Percentiles rank a stretch among this genome's conserved stretches.
Conservation (phyloP, 441 rosid species). For the Pelargonium australe region DNA sequence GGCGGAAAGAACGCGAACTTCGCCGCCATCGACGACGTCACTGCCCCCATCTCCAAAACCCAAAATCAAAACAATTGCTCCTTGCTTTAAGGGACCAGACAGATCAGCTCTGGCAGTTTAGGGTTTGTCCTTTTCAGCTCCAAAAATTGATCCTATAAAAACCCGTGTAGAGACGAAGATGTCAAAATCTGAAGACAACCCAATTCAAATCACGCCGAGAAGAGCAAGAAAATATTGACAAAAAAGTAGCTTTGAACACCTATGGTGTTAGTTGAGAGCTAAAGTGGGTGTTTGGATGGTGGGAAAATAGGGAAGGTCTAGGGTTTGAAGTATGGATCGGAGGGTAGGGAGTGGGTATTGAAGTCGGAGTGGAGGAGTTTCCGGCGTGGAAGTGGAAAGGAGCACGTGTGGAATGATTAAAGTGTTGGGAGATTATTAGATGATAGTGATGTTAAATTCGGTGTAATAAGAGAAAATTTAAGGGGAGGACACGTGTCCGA, state of each 20-base stretch:
- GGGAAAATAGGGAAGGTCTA: not conserved
- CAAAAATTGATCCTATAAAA: no score
- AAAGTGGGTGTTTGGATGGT: not conserved
- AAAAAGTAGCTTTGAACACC: not conserved
- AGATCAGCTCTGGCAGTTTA: not conserved
- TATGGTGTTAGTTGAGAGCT: not conserved
- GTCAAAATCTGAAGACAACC: not conserved
- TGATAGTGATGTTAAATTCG: not conserved
- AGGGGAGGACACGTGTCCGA: not conserved
- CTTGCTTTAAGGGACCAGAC: not conserved
- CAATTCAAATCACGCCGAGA: not conserved
- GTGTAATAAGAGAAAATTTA: not conserved
- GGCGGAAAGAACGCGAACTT: constrained; percentile 95
- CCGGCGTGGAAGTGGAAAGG: not conserved
- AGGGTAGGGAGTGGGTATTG: no score
- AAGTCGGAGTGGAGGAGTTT: constrained; percentile 1
- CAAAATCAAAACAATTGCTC: not conserved
- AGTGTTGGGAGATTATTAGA: constrained; percentile 1
- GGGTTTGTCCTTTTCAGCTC: no score
- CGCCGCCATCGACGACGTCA: constrained; percentile 85
- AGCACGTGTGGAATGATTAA: not conserved
- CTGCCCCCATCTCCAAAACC: constrained; percentile 52
- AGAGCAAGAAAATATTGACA: not conserved
- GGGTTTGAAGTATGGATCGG: not conserved
- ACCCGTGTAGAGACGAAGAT: not conserved